phyloP scores from a whole-genome alignment of 2,329 filamentous ascomycete genomes.

The Mycosphaerelloides madeirae region DNA sequence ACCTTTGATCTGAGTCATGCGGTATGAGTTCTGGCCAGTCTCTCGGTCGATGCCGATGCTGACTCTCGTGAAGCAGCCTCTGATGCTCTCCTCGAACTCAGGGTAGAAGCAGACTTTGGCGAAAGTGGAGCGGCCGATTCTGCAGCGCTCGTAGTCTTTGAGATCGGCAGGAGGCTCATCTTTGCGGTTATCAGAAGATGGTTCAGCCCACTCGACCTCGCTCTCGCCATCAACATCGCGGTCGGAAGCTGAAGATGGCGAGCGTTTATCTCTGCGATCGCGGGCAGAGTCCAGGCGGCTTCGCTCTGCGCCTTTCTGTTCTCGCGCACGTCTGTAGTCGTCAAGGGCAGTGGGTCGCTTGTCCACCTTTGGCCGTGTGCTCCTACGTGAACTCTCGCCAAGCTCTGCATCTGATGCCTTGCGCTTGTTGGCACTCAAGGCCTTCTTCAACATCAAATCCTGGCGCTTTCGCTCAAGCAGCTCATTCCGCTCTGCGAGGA shows the following conservation, averaged over 20 bases:
- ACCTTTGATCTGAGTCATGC: constrained; percentile 86
- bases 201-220: constrained; percentile 69
- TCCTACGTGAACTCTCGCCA: constrained; percentile 68
- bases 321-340: constrained; percentile 57
- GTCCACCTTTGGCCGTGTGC: constrained; percentile 35
- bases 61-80: constrained; percentile 79
- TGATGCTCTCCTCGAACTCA: constrained; percentile 75
- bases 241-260: constrained; percentile 38
- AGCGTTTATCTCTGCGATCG: constrained; percentile 46
- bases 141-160: constrained; percentile 76
- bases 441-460: constrained; percentile 72
- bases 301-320: constrained; percentile 56
- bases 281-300: constrained; percentile 18
- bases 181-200: constrained; percentile 33
- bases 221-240: constrained; percentile 68
- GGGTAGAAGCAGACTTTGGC: constrained; percentile 90
- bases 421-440: constrained; percentile 63
- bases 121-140: constrained; percentile 80
- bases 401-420: constrained; percentile 75
- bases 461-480: constrained; percentile 78
- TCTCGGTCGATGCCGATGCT: constrained; percentile 69
- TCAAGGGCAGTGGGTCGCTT: constrained; percentile 69
- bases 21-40: constrained; percentile 72
- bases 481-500: constrained; percentile 80
- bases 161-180: constrained; percentile 67